Conservation (phyloP, 352 stramenopile genomes). For the Thalassiosira livingstoniorum region DNA sequence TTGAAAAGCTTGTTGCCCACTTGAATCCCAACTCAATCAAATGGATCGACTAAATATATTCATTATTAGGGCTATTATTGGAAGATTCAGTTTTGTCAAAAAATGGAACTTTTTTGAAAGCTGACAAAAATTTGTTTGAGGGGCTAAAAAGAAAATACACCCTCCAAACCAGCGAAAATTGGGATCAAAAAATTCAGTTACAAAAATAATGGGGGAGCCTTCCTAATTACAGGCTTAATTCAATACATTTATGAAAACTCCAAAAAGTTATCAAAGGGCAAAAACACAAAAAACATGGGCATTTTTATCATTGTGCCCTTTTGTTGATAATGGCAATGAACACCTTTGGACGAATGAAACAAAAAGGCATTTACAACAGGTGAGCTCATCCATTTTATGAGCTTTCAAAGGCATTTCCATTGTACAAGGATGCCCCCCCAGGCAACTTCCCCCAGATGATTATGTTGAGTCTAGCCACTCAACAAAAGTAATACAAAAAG, state of each 20-base stretch:
- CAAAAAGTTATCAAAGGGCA: neutral
- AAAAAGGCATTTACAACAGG: neutral
- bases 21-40: too few relatives aligned
- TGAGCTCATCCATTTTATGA: neutral
- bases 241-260: neutral
- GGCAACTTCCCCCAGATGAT: neutral
- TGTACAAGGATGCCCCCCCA: neutral
- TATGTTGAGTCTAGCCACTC: neutral
- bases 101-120: too few relatives aligned
- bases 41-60: too few relatives aligned
- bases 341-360: neutral
- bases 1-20: too few relatives aligned
- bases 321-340: neutral
- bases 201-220: too few relatives aligned
- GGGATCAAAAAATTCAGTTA: too few relatives aligned
- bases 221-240: neutral
- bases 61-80: too few relatives aligned
- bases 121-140: too few relatives aligned
- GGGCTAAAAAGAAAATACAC: too few relatives aligned
- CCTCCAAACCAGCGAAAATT: too few relatives aligned
- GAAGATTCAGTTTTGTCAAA: too few relatives aligned
- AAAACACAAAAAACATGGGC: neutral
- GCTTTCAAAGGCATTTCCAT: neutral
- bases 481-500: too few relatives aligned
- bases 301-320: neutral